Percentiles rank a stretch among this genome's conserved stretches.
Conservation (phyloP, 1,139 yeast genomes). For the Arxiozyma telluris region DNA sequence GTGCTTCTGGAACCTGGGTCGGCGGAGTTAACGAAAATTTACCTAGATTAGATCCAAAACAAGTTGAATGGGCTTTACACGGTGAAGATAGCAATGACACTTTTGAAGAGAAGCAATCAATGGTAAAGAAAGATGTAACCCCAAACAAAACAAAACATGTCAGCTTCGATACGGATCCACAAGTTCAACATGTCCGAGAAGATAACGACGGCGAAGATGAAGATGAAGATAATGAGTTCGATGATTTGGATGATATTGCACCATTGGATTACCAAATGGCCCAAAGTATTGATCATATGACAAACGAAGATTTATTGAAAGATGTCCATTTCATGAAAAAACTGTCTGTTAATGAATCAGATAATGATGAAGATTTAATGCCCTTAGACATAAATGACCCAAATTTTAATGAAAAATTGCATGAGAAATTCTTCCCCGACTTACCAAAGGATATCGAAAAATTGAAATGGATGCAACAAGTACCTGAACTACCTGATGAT, state of each 20-base stretch:
- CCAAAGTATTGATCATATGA: constrained; percentile 37
- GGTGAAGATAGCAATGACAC: constrained; percentile 12
- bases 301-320: constrained; percentile 35
- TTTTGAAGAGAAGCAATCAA: constrained; percentile 5
- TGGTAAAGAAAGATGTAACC: not conserved
- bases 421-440: constrained; percentile 81
- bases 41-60: constrained; percentile 26
- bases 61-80: constrained; percentile 30
- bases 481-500: constrained; percentile 33
- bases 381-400: constrained; percentile 63
- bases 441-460: constrained; percentile 75
- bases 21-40: constrained; percentile 46
- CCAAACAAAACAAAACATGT: not conserved
- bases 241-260: constrained; percentile 37
- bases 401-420: constrained; percentile 66
- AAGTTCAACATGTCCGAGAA: constrained; percentile 2
- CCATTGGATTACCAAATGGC: constrained; percentile 38
- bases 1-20: constrained; percentile 57
- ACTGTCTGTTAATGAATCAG: constrained; percentile 17
- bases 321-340: constrained; percentile 63
- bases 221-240: constrained; percentile 34
- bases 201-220: constrained; percentile 12
- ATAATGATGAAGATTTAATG: constrained; percentile 18
- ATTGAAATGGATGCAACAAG: constrained; percentile 83
- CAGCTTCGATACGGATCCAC: not conserved